Base-by-base conservation (phyloP, 176 grass and related monocot species). In the Rhynchospora tenuis region DNA sequence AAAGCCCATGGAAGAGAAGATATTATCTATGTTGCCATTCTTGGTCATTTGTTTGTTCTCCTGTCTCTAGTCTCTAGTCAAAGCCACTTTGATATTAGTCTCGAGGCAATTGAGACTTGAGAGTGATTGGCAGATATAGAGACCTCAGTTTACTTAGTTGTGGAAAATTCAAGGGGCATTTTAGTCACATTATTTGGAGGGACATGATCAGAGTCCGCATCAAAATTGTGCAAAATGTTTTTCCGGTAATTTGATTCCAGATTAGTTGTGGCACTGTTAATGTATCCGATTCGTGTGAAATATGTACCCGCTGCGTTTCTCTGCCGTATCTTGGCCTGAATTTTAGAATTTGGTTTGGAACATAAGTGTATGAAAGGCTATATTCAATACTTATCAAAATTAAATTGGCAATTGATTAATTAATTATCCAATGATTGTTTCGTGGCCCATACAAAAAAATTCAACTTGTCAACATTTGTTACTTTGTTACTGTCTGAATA, bases 11-110 rank as follows among this genome's bases (percentile, higher is more conserved):
- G 10, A 14, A 72, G 15, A 72, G 5, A 9, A 62, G 1, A 61
- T 84, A 73, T 73, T 84, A 12, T 9, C 46, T 38, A 61, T 2
- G 60, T 20, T 59, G 54, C 68, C 64, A 84, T 70, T 72, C 1
- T 24, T 5, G 47, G 73, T 84, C 2, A 48, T 61, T 80, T 61
- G 77, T 80, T 80, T 67, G 4, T 42, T 67, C 6, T 19, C 1
- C 2, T 9, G 0, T 38, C 15, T 8, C 7, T 48, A 46, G 44
- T 73, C 48, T 51, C 70, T 15, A 56, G 1, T 27, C 7, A 52
- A 79, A 77, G 63, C 9, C 12, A n/a, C 46, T 31, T 79, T 19
- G 5, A 58, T 48, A 58, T 61, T 44, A 16, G 28, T 43, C 44
- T 5, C 27, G 15, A 7, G 27, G 54, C 15, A 54, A 77, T 7